A percentile compares a stretch with the other conserved stretches of the same genome.
Conservation (phyloP, 2,329 filamentous ascomycete species). For the Botrytis fabae region DNA sequence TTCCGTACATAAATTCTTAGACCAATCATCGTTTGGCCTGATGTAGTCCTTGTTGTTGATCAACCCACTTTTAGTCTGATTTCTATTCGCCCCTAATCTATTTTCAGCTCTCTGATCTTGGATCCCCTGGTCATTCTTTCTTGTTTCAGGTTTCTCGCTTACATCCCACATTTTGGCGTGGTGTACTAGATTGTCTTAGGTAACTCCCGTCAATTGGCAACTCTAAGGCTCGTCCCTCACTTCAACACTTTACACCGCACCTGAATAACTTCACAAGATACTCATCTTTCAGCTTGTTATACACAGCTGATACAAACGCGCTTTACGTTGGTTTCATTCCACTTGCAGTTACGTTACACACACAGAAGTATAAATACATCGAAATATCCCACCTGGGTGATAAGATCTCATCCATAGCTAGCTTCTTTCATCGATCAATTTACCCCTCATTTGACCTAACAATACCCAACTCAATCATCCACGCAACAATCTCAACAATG, state of each 20-base stretch:
- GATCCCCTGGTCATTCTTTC: not conserved
- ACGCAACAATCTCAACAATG: slow-evolving; percentile 52
- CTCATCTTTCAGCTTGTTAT: not conserved
- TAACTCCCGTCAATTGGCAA: not conserved
- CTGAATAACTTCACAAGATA: slow-evolving; percentile 8
- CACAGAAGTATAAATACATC: not conserved
- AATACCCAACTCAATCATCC: not conserved
- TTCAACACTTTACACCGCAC: not conserved
- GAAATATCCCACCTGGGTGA: slow-evolving; percentile 8
- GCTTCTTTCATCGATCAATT: slow-evolving; percentile 11
- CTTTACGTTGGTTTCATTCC: not conserved
- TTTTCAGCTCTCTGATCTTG: not conserved
- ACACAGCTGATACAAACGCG: not conserved
- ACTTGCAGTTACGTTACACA: not conserved
- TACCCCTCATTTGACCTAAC: slow-evolving; percentile 16
- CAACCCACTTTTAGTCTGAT: not conserved
- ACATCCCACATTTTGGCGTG: slow-evolving; percentile 23
- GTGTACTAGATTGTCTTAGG: slow-evolving; percentile 6
- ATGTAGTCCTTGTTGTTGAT: not conserved
- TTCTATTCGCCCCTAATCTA: not conserved
- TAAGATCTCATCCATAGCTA: not conserved
- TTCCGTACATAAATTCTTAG: not conserved
- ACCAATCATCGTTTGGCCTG: not conserved
- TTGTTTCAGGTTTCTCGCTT: slow-evolving; percentile 25
- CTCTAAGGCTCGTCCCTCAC: slow-evolving; percentile 1